Evolutionary conservation across 2,329 filamentous ascomycete species (phyloP).

Genomic region (Pyrenophora tritici-repentis): DNA sequence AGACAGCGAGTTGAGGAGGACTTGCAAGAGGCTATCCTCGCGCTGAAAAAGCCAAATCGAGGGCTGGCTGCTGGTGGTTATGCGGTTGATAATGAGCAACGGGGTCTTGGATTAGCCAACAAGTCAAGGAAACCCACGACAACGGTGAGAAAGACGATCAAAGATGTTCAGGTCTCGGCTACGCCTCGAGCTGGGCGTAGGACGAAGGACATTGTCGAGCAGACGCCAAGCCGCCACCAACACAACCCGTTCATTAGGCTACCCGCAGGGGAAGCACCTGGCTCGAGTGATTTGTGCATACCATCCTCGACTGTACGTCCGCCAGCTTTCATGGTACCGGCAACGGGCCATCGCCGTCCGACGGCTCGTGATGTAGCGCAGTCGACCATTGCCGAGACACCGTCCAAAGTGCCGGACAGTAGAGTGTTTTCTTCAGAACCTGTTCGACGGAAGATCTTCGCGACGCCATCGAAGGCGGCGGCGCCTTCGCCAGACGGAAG

Average conservation of each 20-base stretch:
- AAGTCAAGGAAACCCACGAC: conserved; percentile 38
- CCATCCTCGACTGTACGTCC: conserved; percentile 49
- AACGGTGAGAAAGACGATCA: conserved; percentile 34
- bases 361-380: conserved; percentile 36
- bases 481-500: conserved; percentile 6
- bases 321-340: conserved; percentile 29
- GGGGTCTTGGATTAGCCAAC: conserved; percentile 40
- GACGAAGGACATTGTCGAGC: conserved; percentile 39
- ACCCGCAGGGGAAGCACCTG: conserved; percentile 21
- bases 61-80: conserved; percentile 69
- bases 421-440: conserved; percentile 34
- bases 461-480: conserved; percentile 38
- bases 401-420: conserved; percentile 46
- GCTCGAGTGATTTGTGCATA: conserved; percentile 43
- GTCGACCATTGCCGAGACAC: conserved; percentile 49
- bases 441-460: conserved; percentile 37
- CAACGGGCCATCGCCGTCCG: conserved; percentile 35
- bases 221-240: conserved; percentile 36
- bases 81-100: conserved; percentile 69
- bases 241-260: conserved; percentile 30
- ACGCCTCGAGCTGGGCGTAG: conserved; percentile 48
- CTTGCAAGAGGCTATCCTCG: conserved; percentile 73
- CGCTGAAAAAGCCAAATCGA: conserved; percentile 76
- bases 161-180: conserved; percentile 49
- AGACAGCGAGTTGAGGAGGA: conserved; percentile 72